These are phyloP conservation scores for Dothidotthia symphoricarpi DNA, from an alignment of 2,329 filamentous ascomycete genomes.

Conservation along the genomic window DNA sequence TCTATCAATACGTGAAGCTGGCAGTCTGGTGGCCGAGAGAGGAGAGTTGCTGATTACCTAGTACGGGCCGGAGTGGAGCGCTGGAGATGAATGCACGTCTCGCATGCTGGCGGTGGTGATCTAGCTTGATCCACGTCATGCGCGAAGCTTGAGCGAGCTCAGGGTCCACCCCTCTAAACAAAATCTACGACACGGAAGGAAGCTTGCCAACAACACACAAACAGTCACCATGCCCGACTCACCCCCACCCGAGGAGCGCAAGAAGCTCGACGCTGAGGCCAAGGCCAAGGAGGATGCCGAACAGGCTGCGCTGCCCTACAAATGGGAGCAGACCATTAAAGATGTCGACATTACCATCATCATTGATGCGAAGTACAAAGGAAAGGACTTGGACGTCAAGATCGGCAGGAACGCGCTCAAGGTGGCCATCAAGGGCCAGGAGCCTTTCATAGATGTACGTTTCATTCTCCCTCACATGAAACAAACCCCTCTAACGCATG, in stretches of 20 bases:
- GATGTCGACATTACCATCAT: slow-evolving; percentile 79
- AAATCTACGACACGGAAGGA: slow-evolving; percentile 3
- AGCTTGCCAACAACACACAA: slow-evolving; percentile 5
- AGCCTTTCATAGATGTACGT: slow-evolving; percentile 74
- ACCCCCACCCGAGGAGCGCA: slow-evolving; percentile 55
- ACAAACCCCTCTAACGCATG: slow-evolving; percentile 7
- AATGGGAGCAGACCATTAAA: slow-evolving; percentile 90
- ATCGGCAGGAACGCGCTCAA: slow-evolving; percentile 76
- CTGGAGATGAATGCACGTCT: slow-evolving; percentile 15
- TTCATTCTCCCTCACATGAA: background rate
- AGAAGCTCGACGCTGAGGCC: slow-evolving; percentile 56
- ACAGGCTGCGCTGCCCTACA: slow-evolving; percentile 90
- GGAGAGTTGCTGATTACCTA: no score
- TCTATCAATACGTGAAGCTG: slow-evolving; percentile 19
- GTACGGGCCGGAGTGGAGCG: slow-evolving; percentile 4
- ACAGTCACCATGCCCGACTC: slow-evolving; percentile 39
- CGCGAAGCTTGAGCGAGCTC: slow-evolving; percentile 10
- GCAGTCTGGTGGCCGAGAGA: no score
- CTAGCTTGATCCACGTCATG: no score
- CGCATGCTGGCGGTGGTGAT: slow-evolving; percentile 15
- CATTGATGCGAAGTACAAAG: slow-evolving; percentile 81
- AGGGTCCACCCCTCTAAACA: slow-evolving; percentile 14
- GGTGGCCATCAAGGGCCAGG: slow-evolving; percentile 84
- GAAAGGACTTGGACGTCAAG: slow-evolving; percentile 76
- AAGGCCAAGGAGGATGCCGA: slow-evolving; percentile 77